Conservation (phyloP, 345 rosid genomes). For the Linum trigynum region DNA sequence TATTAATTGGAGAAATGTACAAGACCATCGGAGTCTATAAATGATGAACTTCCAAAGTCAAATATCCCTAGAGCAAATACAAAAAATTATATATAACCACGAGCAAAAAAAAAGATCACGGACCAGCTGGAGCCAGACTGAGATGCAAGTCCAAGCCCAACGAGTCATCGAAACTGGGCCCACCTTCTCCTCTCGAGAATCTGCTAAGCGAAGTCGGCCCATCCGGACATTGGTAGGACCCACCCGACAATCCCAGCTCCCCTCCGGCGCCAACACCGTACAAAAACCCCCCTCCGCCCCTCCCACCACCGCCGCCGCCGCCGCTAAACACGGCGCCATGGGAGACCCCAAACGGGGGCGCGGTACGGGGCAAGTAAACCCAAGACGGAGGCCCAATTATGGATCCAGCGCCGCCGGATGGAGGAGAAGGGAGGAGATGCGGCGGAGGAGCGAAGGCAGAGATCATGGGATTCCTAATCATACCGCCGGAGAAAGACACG, state of each 20-base stretch:
- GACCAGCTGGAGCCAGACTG: slow-evolving; percentile 70
- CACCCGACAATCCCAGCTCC: slow-evolving; percentile 15
- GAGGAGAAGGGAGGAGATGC: slow-evolving; percentile 41
- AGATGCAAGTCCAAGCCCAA: slow-evolving; percentile 72
- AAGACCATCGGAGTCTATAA: too few relatives aligned
- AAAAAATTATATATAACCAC: background rate
- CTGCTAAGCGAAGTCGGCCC: slow-evolving; percentile 46
- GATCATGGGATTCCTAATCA: slow-evolving; percentile 36
- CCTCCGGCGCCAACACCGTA: slow-evolving; percentile 33
- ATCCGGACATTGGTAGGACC: slow-evolving; percentile 13
- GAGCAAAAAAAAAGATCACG: slow-evolving; percentile 15
- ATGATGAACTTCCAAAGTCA: too few relatives aligned
- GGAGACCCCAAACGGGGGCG: slow-evolving; percentile 67
- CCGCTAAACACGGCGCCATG: slow-evolving; percentile 30
- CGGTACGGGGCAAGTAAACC: slow-evolving; percentile 75
- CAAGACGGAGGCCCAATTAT: slow-evolving; percentile 39
- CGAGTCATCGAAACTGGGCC: slow-evolving; percentile 47
- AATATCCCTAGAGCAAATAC: too few relatives aligned
- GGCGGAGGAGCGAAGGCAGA: slow-evolving; percentile 45
- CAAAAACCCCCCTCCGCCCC: slow-evolving; percentile 31
- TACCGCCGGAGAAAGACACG: slow-evolving; percentile 33
- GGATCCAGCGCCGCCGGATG: slow-evolving; percentile 34
- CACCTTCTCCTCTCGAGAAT: slow-evolving; percentile 56
- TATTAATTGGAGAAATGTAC: too few relatives aligned
- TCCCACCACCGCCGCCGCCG: slow-evolving; percentile 14